Percentiles rank a stretch among this genome's conserved stretches.
Conservation (phyloP, 1,139 yeast species). For the Diutina pseudorugosa region DNA sequence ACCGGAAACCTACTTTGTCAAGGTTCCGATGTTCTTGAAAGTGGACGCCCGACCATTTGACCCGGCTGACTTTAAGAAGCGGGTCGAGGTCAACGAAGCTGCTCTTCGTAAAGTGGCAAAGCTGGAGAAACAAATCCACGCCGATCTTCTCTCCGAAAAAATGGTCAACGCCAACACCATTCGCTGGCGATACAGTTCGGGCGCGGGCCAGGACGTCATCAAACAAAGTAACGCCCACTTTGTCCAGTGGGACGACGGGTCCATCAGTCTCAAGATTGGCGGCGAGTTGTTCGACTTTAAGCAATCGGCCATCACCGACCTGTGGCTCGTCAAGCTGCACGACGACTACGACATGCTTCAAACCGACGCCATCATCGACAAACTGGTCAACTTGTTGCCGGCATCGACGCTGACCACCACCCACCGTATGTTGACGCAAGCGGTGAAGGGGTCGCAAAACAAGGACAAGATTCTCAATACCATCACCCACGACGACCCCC, state of each 20-base stretch:
- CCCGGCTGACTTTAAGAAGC: conserved; percentile 52
- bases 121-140: conserved; percentile 25
- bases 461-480: conserved; percentile 47
- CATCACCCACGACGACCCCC: conserved; percentile 80
- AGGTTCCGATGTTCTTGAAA: conserved; percentile 71
- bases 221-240: conserved; percentile 87
- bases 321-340: conserved; percentile 60
- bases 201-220: conserved; percentile 49
- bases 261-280: conserved; percentile 76
- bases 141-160: conserved; percentile 36
- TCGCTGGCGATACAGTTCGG: conserved; percentile 81
- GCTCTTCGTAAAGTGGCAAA: conserved; percentile 22
- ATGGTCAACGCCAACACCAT: conserved; percentile 70
- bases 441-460: conserved; percentile 57
- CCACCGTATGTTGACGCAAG: conserved; percentile 69
- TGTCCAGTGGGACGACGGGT: conserved; percentile 91
- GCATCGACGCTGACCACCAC: conserved; percentile 77
- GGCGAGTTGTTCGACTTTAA: conserved; percentile 75
- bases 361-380: conserved; percentile 32
- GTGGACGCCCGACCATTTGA: conserved; percentile 86
- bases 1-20: conserved; percentile 33
- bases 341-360: conserved; percentile 65
- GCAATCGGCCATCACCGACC: conserved; percentile 55
- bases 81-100: conserved; percentile 35
- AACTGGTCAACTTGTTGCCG: conserved; percentile 69